Evolutionary conservation across 805 yeast genomes (phyloP).

Genomic region (Zygotorulaspora chibaensis): DNA sequence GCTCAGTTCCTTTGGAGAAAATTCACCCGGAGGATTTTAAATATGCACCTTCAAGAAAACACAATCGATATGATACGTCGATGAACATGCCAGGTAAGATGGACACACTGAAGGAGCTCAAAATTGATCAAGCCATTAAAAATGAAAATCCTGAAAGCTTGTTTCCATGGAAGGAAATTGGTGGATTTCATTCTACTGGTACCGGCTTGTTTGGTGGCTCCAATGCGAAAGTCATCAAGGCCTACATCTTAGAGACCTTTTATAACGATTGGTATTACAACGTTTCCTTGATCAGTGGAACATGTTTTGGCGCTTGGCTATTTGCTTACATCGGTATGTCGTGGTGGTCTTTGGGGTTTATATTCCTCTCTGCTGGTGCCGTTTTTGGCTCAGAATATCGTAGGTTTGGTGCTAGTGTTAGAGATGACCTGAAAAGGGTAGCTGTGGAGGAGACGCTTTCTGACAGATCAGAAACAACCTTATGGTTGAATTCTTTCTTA

Average conservation of each 20-base stretch:
- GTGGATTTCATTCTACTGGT: slow-evolving; percentile 26
- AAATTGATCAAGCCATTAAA: slow-evolving; percentile 13
- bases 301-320: slow-evolving; percentile 69
- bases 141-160: slow-evolving; percentile 16
- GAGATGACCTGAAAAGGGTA: slow-evolving; percentile 71
- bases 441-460: slow-evolving; percentile 61
- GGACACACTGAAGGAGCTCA: slow-evolving; percentile 16
- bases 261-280: slow-evolving; percentile 72
- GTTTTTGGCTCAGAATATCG: slow-evolving; percentile 70
- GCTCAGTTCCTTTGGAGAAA: slow-evolving; percentile 30
- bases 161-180: slow-evolving; percentile 39
- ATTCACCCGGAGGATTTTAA: slow-evolving; percentile 24
- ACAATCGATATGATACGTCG: slow-evolving; percentile 32
- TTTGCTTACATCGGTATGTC: slow-evolving; percentile 63
- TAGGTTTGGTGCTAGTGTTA: slow-evolving; percentile 65
- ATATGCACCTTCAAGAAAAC: slow-evolving; percentile 24
- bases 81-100: slow-evolving; percentile 24
- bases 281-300: slow-evolving; percentile 57
- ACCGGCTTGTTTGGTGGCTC: slow-evolving; percentile 13
- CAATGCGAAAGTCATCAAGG: slow-evolving; percentile 42
- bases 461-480: slow-evolving; percentile 64
- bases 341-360: slow-evolving; percentile 55
- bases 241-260: slow-evolving; percentile 63
- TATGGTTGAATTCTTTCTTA: slow-evolving; percentile 74
- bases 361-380: slow-evolving; percentile 57